These are phyloP conservation scores for Voacanga thouarsii DNA, from an alignment of 257 asterid genomes.

Conservation along the genomic window DNA sequence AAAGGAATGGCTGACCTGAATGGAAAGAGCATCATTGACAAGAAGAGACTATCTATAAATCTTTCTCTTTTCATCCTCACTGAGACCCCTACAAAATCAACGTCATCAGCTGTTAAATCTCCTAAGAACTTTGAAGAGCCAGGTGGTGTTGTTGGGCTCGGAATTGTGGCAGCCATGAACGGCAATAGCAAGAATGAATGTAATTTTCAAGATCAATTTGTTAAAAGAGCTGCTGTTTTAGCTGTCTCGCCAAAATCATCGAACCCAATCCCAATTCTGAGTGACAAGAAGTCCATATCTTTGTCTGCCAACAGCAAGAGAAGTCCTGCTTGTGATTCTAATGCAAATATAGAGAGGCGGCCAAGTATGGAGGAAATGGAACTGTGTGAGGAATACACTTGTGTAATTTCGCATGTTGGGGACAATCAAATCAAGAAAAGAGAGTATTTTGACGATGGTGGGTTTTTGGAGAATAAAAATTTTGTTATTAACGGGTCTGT, in stretches of 20 bases:
- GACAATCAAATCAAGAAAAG: constrained; percentile 48
- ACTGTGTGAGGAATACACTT: constrained; percentile 73
- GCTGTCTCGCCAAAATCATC: constrained; percentile 55
- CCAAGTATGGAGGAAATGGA: constrained; percentile 48
- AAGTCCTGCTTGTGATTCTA: neutral
- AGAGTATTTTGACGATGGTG: constrained; percentile 55
- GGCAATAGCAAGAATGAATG: constrained; percentile 14
- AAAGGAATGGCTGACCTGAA: constrained; percentile 41
- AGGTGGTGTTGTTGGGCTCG: constrained; percentile 80
- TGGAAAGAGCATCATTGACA: constrained; percentile 19
- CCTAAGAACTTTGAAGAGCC: constrained; percentile 49
- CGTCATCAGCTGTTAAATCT: constrained; percentile 24
- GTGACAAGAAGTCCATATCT: constrained; percentile 8
- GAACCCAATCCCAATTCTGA: constrained; percentile 44
- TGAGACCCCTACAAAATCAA: constrained; percentile 24
- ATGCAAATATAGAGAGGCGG: constrained; percentile 9
- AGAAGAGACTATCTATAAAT: constrained; percentile 49
- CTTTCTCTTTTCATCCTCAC: constrained; percentile 48
- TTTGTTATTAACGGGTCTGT: neutral
- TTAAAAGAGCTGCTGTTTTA: constrained; percentile 33
- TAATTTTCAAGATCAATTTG: constrained; percentile 28
- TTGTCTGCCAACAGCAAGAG: constrained; percentile 7
- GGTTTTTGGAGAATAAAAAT: constrained; percentile 26
- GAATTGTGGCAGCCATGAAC: constrained; percentile 65
- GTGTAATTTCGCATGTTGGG: constrained; percentile 72